phyloP scores from a whole-genome alignment of 2,329 filamentous ascomycete genomes.

The Claviceps quebecensis region DNA sequence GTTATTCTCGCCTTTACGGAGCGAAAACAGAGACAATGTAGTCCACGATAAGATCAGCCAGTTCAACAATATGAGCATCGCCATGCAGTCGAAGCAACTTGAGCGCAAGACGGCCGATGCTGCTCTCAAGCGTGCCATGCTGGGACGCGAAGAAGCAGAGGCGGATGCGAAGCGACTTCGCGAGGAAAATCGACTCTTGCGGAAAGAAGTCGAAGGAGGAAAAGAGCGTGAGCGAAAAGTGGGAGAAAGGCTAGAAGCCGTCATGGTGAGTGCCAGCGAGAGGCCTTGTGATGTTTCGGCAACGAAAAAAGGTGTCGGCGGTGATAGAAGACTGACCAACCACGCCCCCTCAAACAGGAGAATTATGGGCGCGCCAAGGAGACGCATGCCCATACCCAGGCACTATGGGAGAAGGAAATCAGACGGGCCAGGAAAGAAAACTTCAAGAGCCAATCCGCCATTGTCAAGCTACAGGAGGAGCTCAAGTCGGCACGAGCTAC shows the following conservation, averaged over 20 bases:
- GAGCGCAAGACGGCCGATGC: constrained; percentile 53
- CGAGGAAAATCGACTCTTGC: constrained; percentile 44
- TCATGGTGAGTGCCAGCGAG: constrained; percentile 43
- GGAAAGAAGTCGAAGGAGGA: constrained; percentile 48
- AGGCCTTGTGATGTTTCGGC: not conserved
- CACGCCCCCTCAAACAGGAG: constrained; percentile 33
- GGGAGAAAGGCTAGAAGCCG: constrained; percentile 50
- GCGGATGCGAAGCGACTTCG: constrained; percentile 48
- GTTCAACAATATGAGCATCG: constrained; percentile 55
- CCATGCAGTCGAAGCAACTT: constrained; percentile 43
- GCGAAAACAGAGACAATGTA: constrained; percentile 39
- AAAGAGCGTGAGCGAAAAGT: constrained; percentile 52
- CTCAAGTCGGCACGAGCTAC: constrained; percentile 45
- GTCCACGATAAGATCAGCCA: constrained; percentile 57
- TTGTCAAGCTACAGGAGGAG: constrained; percentile 62
- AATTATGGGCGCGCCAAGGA: constrained; percentile 58
- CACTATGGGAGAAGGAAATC: constrained; percentile 62
- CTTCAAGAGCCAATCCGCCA: constrained; percentile 57
- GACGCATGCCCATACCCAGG: constrained; percentile 50
- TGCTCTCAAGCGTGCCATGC: constrained; percentile 50
- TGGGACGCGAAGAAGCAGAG: constrained; percentile 59
- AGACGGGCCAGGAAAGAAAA: constrained; percentile 55
- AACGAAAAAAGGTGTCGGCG: too few relatives aligned
- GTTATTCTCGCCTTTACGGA: constrained; percentile 21
- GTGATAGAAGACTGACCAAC: not conserved